Evolutionary conservation across 257 asterid species (phyloP).

Genomic region (Solanum tacnaense): DNA sequence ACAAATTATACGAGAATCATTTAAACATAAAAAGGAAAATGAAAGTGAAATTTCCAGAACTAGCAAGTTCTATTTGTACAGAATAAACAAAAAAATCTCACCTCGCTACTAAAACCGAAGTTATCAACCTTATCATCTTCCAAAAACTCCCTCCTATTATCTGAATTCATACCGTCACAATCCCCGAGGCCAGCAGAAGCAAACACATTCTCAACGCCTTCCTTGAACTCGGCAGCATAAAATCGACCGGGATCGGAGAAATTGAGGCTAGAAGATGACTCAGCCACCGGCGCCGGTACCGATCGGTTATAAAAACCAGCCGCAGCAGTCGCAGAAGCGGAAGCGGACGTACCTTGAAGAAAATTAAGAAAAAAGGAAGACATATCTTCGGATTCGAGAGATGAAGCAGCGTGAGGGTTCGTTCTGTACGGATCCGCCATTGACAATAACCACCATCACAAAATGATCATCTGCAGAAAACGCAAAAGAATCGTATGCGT

Average conservation of each 20-base stretch:
- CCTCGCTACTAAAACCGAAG: slow-evolving; percentile 35
- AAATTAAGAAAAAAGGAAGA: slow-evolving; percentile 3
- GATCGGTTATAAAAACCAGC: not conserved
- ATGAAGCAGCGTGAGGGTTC: not conserved
- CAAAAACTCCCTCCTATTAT: slow-evolving; percentile 14
- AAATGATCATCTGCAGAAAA: not conserved
- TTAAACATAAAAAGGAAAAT: not conserved
- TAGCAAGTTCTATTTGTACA: not conserved
- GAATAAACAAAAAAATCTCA: not conserved
- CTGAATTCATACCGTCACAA: slow-evolving; percentile 42
- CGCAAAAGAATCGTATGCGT: not conserved
- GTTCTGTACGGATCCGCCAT: slow-evolving; percentile 13
- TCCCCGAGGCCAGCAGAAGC: slow-evolving; percentile 26
- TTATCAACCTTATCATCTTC: slow-evolving; percentile 15
- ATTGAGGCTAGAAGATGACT: slow-evolving; percentile 43
- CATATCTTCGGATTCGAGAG: slow-evolving; percentile 5
- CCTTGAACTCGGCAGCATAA: slow-evolving; percentile 17
- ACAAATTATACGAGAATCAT: not conserved
- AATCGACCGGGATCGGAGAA: slow-evolving; percentile 56
- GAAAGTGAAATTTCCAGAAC: not conserved
- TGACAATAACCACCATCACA: not conserved
- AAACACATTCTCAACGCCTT: slow-evolving; percentile 9
- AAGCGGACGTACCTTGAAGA: not conserved
- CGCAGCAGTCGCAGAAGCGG: not conserved
- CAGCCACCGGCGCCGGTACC: slow-evolving; percentile 19